phyloP scores from a whole-genome alignment of 768 basidiomycete genomes.

The Leccinum subgranulosum region DNA sequence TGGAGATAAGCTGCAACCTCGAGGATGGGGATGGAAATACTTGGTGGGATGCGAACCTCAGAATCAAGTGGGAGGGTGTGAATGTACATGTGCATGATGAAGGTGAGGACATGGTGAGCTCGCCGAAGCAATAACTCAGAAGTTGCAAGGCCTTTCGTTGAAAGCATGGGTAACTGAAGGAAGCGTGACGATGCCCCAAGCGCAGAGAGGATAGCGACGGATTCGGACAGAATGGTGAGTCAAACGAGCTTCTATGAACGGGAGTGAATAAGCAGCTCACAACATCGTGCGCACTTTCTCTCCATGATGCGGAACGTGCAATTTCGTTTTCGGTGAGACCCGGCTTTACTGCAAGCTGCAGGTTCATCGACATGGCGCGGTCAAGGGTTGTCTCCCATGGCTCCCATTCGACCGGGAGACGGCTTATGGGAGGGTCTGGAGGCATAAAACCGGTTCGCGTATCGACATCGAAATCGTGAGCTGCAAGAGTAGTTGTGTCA shows the following conservation, averaged over 20 bases:
- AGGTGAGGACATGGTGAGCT: constrained; percentile 71
- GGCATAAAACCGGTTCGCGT: constrained; percentile 91
- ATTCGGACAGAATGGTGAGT: not conserved
- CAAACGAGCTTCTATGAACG: not conserved
- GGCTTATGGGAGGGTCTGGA: constrained; percentile 60
- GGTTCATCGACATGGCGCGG: constrained; percentile 41
- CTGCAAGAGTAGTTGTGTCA: constrained; percentile 66
- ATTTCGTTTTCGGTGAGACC: constrained; percentile 37
- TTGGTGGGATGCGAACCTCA: constrained; percentile 61
- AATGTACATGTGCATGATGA: constrained; percentile 75
- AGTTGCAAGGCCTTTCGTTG: constrained; percentile 41
- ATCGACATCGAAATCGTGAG: constrained; percentile 91
- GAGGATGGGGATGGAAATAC: constrained; percentile 73
- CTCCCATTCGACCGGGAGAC: constrained; percentile 62
- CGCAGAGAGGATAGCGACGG: not conserved
- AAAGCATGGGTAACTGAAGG: constrained; percentile 52
- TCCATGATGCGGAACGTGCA: constrained; percentile 49
- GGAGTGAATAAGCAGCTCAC: constrained; percentile 32
- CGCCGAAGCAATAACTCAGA: constrained; percentile 62
- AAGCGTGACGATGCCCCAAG: not conserved
- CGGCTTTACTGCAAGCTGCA: constrained; percentile 56
- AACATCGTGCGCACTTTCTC: constrained; percentile 42
- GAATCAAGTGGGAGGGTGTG: constrained; percentile 55
- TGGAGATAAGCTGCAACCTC: constrained; percentile 67
- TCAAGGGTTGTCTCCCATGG: constrained; percentile 68